Evolutionary conservation across 1,284 basidiomycete species (phyloP).

Genomic region (Cystobasidiaceae sp.): DNA sequence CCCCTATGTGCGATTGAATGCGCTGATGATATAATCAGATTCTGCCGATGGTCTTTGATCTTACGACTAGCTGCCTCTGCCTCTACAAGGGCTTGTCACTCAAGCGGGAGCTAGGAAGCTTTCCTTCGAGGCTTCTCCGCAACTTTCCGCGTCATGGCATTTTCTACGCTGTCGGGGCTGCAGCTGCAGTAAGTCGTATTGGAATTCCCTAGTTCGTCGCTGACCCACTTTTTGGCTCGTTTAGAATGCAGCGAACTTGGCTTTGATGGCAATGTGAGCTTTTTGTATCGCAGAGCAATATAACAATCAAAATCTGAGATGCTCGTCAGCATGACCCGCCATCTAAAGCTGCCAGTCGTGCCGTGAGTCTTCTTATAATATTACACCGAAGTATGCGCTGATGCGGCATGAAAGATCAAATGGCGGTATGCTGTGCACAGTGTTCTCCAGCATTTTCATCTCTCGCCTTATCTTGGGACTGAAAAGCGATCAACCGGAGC

Average conservation of each 20-base stretch:
- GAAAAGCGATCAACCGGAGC: slow-evolving; percentile 11
- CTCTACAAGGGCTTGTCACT: background rate
- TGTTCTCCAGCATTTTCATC: slow-evolving; percentile 26
- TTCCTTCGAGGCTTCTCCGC: background rate
- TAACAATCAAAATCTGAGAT: no score
- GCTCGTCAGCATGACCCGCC: background rate
- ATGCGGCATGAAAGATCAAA: background rate
- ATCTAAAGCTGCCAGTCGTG: slow-evolving; percentile 4
- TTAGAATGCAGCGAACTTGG: slow-evolving; percentile 4
- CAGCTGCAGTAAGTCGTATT: background rate
- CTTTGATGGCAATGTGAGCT: slow-evolving; percentile 21
- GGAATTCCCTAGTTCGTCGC: background rate
- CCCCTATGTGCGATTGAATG: no score
- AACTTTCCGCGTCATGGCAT: slow-evolving; percentile 17
- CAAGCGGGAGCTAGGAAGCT: background rate
- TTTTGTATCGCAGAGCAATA: background rate
- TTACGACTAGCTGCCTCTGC: slow-evolving; percentile 11
- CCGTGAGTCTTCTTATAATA: no score
- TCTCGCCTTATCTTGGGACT: slow-evolving; percentile 14
- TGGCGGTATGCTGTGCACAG: slow-evolving; percentile 22
- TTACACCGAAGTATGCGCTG: background rate
- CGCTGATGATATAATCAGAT: no score
- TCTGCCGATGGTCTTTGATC: slow-evolving; percentile 12
- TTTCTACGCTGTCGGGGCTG: slow-evolving; percentile 4
- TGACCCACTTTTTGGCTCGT: background rate